These are phyloP conservation scores for Pholiota adiposa DNA, from an alignment of 1,284 basidiomycete genomes.

Conservation along the genomic window DNA sequence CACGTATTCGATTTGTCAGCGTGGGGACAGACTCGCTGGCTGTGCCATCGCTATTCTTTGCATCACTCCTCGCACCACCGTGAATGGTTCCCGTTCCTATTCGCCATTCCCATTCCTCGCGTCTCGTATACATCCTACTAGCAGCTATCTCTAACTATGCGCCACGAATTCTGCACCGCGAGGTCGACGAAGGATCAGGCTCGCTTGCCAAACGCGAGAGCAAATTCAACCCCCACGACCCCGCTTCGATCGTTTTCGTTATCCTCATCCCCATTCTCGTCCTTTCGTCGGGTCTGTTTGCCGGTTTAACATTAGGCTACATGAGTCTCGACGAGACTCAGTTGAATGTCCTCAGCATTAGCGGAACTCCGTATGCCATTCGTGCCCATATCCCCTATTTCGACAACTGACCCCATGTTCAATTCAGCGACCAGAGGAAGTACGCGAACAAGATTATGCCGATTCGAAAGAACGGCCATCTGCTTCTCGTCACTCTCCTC, in stretches of 20 bases:
- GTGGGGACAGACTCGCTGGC: background rate
- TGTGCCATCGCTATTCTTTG: background rate
- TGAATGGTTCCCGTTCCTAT: slow-evolving; percentile 44
- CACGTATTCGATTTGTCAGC: slow-evolving; percentile 6
- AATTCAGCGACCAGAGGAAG: slow-evolving; percentile 67
- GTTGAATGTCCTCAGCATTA: slow-evolving; percentile 84
- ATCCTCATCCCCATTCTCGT: slow-evolving; percentile 66
- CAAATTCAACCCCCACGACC: slow-evolving; percentile 33
- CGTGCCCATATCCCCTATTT: background rate
- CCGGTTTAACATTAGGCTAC: slow-evolving; percentile 80
- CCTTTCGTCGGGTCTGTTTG: slow-evolving; percentile 62
- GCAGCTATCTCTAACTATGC: slow-evolving; percentile 51
- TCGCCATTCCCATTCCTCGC: slow-evolving; percentile 40
- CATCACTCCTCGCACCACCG: slow-evolving; percentile 19
- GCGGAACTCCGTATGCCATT: slow-evolving; percentile 73
- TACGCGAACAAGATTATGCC: slow-evolving; percentile 89
- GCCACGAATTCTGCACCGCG: slow-evolving; percentile 34
- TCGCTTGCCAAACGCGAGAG: slow-evolving; percentile 34
- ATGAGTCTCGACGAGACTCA: slow-evolving; percentile 95
- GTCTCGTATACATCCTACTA: slow-evolving; percentile 48
- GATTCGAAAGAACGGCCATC: slow-evolving; percentile 84
- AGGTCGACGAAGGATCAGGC: slow-evolving; percentile 9
- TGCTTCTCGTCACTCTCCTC: slow-evolving; percentile 82
- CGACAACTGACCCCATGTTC: background rate
- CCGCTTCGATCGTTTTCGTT: slow-evolving; percentile 49